phyloP scores from a whole-genome alignment of 208 protist species.

The Plasmodiophora brassicae region DNA sequence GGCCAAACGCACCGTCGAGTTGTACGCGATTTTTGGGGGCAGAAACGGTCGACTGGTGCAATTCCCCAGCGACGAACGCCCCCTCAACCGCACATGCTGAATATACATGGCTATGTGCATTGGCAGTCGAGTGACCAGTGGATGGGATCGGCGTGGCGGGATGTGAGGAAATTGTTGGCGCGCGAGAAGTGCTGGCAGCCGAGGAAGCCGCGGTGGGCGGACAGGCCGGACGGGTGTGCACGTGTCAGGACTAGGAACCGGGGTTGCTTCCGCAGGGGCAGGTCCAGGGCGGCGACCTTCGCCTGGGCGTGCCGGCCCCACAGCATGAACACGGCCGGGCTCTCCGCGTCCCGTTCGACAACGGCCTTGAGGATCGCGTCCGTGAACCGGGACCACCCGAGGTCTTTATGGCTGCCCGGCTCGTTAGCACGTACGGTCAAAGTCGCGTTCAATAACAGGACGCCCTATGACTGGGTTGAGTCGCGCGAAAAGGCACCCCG shows the following conservation, averaged over 20 bases:
- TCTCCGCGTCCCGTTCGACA: conserved; percentile 56
- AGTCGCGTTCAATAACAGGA: conserved; percentile 90
- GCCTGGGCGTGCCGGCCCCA: conserved; percentile 85
- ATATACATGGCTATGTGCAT: no score
- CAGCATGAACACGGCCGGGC: conserved; percentile 77
- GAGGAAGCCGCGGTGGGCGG: conserved; percentile 50
- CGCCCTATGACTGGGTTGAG: conserved; percentile 61
- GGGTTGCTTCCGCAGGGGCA: conserved; percentile 63
- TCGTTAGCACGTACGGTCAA: conserved; percentile 82
- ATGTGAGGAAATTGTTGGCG: conserved; percentile 50
- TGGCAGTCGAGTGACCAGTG: no score
- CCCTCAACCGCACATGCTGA: no score
- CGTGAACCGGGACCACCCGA: conserved; percentile 89
- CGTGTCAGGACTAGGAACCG: conserved; percentile 66
- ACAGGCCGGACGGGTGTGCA: conserved; percentile 63
- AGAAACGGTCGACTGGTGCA: no score
- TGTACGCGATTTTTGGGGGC: no score
- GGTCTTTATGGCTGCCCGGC: conserved; percentile 81
- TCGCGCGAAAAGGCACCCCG: not conserved
- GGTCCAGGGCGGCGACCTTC: conserved; percentile 76
- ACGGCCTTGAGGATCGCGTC: conserved; percentile 79
- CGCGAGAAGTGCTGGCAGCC: conserved; percentile 62
- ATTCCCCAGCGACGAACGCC: no score
- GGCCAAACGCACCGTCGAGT: no score
- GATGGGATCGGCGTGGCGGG: not conserved